Percentiles rank a stretch among this genome's conserved stretches.
Conservation (phyloP, 495 filamentous ascomycete genomes). For the Hypoxylon rickii region DNA sequence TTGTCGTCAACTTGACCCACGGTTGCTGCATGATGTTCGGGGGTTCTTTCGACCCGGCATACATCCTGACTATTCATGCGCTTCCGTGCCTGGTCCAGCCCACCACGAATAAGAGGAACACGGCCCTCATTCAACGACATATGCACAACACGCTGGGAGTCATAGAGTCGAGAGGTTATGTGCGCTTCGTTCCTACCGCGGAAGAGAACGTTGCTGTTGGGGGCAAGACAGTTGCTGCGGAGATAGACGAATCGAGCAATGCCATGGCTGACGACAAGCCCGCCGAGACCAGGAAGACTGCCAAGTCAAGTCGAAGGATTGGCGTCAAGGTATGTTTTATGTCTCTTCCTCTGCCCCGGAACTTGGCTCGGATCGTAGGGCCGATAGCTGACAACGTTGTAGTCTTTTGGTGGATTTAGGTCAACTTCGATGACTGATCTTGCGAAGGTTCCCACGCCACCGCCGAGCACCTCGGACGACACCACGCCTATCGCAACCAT, state of each 20-base stretch:
- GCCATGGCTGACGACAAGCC: conserved; percentile 26
- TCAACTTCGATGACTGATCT: conserved; percentile 34
- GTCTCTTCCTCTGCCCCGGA: conserved; percentile 2
- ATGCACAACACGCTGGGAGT: conserved; percentile 72
- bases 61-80: conserved; percentile 76
- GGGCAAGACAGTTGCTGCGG: conserved; percentile 68
- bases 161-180: conserved; percentile 61
- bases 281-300: conserved; percentile 28
- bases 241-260: conserved; percentile 62
- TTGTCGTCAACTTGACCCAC: conserved; percentile 74
- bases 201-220: conserved; percentile 75
- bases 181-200: conserved; percentile 69
- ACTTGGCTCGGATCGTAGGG: conserved; percentile 4
- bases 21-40: conserved; percentile 77
- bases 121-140: conserved; percentile 70
- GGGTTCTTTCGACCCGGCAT: conserved; percentile 76
- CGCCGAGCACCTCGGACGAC: conserved; percentile 35
- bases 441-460: conserved; percentile 29
- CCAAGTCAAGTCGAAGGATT: conserved; percentile 34
- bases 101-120: conserved; percentile 81
- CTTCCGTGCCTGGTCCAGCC: conserved; percentile 70
- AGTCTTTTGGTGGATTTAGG: conserved; percentile 38
- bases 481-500: conserved; percentile 37
- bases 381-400: conserved; percentile 18
- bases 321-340: conserved; percentile 34